Evolutionary conservation across 352 stramenopile genomes (phyloP).

Genomic region (Thalassiosira hispida): DNA sequence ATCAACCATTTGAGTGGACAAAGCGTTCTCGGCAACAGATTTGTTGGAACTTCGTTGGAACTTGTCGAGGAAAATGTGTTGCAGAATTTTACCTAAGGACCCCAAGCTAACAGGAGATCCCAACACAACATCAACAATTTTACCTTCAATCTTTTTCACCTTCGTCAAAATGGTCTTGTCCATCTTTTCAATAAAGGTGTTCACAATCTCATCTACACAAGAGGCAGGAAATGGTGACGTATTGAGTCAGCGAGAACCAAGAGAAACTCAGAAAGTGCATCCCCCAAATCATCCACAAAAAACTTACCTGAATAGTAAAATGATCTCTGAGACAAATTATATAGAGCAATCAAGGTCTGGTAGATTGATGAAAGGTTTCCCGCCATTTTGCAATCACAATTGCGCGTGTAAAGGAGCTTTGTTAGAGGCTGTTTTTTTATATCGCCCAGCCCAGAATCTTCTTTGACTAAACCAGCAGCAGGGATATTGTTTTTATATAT

Average conservation of each 20-base stretch:
- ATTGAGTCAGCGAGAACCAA: neutral
- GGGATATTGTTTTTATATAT: conserved; percentile 73
- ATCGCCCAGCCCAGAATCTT: conserved; percentile 41
- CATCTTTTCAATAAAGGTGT: conserved; percentile 76
- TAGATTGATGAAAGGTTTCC: conserved; percentile 71
- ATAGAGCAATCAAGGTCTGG: conserved; percentile 67
- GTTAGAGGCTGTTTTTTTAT: conserved; percentile 65
- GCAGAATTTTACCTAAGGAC: conserved; percentile 49
- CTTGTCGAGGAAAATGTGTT: conserved; percentile 66
- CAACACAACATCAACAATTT: conserved; percentile 45
- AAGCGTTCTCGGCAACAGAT: conserved; percentile 35
- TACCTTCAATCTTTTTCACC: conserved; percentile 50
- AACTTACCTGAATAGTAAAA: conserved; percentile 68
- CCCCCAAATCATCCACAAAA: no score
- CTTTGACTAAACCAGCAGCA: conserved; percentile 29
- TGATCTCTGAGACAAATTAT: conserved; percentile 59
- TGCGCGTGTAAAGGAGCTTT: conserved; percentile 60
- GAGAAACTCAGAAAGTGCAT: no score
- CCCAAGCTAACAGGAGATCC: conserved; percentile 27
- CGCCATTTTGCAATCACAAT: conserved; percentile 73
- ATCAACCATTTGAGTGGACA: conserved; percentile 52
- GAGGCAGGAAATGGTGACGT: neutral
- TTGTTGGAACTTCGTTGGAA: conserved; percentile 59
- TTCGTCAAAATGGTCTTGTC: conserved; percentile 57
- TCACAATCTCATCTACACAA: conserved; percentile 70